Evolutionary conservation across 2,329 filamentous ascomycete species (phyloP).

Genomic region (Tolypocladium album): DNA sequence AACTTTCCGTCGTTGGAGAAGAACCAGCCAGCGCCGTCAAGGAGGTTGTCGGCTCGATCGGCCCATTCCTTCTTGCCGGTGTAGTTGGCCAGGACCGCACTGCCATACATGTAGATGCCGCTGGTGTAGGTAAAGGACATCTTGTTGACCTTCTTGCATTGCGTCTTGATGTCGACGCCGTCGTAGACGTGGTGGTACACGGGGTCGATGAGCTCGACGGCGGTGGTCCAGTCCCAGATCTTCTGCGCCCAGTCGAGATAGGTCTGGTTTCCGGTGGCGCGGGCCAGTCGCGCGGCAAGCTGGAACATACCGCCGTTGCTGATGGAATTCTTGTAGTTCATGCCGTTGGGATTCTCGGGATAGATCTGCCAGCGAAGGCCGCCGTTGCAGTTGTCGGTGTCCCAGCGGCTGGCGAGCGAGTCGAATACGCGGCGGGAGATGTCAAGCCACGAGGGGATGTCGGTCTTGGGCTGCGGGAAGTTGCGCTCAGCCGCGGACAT

Average conservation of each 20-base stretch:
- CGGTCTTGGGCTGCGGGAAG: slow-evolving; percentile 49
- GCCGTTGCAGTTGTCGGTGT: slow-evolving; percentile 54
- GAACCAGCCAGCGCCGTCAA: slow-evolving; percentile 41
- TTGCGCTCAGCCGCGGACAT: slow-evolving; percentile 59
- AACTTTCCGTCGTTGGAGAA: slow-evolving; percentile 41
- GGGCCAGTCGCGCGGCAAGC: slow-evolving; percentile 63
- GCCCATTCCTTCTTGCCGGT: slow-evolving; percentile 44
- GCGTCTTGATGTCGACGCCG: slow-evolving; percentile 42
- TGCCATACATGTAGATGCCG: slow-evolving; percentile 56
- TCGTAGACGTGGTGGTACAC: slow-evolving; percentile 46
- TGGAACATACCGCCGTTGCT: slow-evolving; percentile 79
- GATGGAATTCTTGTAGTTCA: slow-evolving; percentile 74
- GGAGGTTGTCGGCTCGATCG: slow-evolving; percentile 37
- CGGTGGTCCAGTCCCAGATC: slow-evolving; percentile 54
- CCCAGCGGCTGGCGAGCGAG: slow-evolving; percentile 59
- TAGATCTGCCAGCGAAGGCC: slow-evolving; percentile 79
- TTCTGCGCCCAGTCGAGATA: slow-evolving; percentile 57
- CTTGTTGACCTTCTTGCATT: slow-evolving; percentile 42
- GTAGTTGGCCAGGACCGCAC: slow-evolving; percentile 52
- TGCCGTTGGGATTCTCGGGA: slow-evolving; percentile 58
- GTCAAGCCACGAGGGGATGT: slow-evolving; percentile 52
- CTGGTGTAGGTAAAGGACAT: slow-evolving; percentile 55
- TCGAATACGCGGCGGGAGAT: slow-evolving; percentile 65
- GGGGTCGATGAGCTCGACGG: slow-evolving; percentile 45
- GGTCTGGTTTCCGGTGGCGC: slow-evolving; percentile 55